A percentile compares a stretch with the other conserved stretches of the same genome.
These are phyloP conservation scores for Penicillium sp. DNA, from an alignment of 2,329 filamentous ascomycete species.

Conservation along the genomic window DNA sequence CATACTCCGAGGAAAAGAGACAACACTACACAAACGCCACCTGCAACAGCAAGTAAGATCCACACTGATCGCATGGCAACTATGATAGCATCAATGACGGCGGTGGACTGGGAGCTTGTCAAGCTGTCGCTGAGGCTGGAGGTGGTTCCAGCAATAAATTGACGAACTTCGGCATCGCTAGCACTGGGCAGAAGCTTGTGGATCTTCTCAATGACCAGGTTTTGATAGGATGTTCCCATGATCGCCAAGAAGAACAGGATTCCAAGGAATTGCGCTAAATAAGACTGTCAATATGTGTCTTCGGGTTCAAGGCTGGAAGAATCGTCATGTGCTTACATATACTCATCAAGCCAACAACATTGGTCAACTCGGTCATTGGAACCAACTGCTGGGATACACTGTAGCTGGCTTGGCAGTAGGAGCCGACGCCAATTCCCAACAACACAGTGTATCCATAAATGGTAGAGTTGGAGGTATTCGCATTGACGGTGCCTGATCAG, in stretches of 20 bases:
- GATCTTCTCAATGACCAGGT: not conserved
- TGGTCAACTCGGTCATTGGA: not conserved
- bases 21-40: not conserved
- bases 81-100: not conserved
- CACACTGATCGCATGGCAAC: not conserved
- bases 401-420: not conserved
- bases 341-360: not conserved
- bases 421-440: slow-evolving; percentile 14
- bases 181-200: not conserved
- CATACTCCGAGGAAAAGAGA: not conserved
- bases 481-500: not conserved
- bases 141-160: not conserved
- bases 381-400: not conserved
- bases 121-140: not conserved
- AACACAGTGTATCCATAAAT: slow-evolving; percentile 6
- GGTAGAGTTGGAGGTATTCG: not conserved
- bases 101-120: not conserved
- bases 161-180: not conserved
- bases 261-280: not conserved
- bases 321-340: not conserved
- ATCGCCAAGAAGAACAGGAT: not conserved
- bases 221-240: not conserved
- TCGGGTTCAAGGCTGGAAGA: not conserved
- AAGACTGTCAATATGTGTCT: not conserved
- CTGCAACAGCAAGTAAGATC: not conserved